Base-by-base conservation (phyloP, 176 grass and related monocot genomes). In the Juncus inflexus region DNA sequence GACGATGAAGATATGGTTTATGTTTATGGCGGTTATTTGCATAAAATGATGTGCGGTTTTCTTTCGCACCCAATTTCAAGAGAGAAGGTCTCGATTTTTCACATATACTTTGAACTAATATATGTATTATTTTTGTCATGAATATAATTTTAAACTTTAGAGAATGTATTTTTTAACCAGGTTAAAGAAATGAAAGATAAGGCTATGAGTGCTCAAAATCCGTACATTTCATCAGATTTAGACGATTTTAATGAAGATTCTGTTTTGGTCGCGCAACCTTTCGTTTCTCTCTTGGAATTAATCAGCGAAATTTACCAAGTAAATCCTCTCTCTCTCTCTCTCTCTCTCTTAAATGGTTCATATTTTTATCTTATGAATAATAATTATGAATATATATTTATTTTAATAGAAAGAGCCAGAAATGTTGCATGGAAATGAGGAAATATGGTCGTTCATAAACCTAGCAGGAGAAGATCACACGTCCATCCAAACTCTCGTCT, bases 31-130 rank as follows among this genome's bases (percentile, higher is more conserved):
- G 87, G 82, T 13, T 96, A 96, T 80, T 69, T 82, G 40, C 92
- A 96, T 64, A 96, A 96, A 73, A 76, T 97, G 75, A 88, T 97
- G 92, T 91, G 88, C 84, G 88, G 87, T 70, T 97, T 97, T 84
- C 74, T 97, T 85, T 86, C 87, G 50, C 76, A 97, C 35, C 92
- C 92, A 4, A 78, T 79, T 76, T 86, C 79, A 52, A 86, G 82
- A 68, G 77, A 91, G 42, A 97, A 97, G 92, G 92, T 96, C 63
- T 76, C 82, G 71, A 12, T 70, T 75, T 65, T 55, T 12, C 35
- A 28, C 19, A 63, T 75, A 37, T 19, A 42, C 35, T 37, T 12
- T 55, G 60, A 7, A 15, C 60, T n/a, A 28, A 43, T 40, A 63
- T 12, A 53, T 52, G 49, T 16, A 58, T 65, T 70, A n/a, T 40